These are phyloP conservation scores for Hemisphaericaspora xylofermentans DNA, from an alignment of 1,139 yeast genomes.

Conservation along the genomic window DNA sequence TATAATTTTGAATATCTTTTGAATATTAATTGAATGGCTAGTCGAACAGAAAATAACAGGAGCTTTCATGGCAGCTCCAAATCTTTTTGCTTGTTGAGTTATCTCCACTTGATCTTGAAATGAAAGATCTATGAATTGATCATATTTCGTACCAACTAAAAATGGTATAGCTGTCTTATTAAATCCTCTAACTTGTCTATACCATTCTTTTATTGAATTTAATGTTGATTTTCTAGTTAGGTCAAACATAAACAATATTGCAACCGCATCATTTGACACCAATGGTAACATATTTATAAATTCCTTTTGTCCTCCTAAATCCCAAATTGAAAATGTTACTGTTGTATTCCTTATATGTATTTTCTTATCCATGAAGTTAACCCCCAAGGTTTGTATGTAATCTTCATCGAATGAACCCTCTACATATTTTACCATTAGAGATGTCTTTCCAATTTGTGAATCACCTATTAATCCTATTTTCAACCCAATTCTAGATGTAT, in stretches of 20 bases:
- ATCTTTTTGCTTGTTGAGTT: conserved; percentile 80
- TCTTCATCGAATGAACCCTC: conserved; percentile 92
- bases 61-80: conserved; percentile 89
- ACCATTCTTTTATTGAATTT: conserved; percentile 92
- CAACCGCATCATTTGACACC: conserved; percentile 92
- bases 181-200: conserved; percentile 86
- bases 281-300: conserved; percentile 95
- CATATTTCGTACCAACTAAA: conserved; percentile 92
- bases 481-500: conserved; percentile 56
- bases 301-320: conserved; percentile 94
- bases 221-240: conserved; percentile 83
- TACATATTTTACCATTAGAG: conserved; percentile 94
- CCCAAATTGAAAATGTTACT: conserved; percentile 93
- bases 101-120: conserved; percentile 82
- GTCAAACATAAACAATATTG: conserved; percentile 90
- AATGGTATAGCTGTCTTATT: conserved; percentile 92
- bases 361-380: conserved; percentile 90
- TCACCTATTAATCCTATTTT: conserved; percentile 96
- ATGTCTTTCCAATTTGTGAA: conserved; percentile 97
- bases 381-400: conserved; percentile 92
- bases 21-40: conserved; percentile 88
- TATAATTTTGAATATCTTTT: conserved; percentile 89
- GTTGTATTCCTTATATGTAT: conserved; percentile 85
- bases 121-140: conserved; percentile 77
- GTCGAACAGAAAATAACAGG: conserved; percentile 91